Percentiles rank a stretch among this genome's conserved stretches.
These are phyloP conservation scores for Ananas comosus DNA, from an alignment of 176 grass and related monocot species.

Conservation along the genomic window DNA sequence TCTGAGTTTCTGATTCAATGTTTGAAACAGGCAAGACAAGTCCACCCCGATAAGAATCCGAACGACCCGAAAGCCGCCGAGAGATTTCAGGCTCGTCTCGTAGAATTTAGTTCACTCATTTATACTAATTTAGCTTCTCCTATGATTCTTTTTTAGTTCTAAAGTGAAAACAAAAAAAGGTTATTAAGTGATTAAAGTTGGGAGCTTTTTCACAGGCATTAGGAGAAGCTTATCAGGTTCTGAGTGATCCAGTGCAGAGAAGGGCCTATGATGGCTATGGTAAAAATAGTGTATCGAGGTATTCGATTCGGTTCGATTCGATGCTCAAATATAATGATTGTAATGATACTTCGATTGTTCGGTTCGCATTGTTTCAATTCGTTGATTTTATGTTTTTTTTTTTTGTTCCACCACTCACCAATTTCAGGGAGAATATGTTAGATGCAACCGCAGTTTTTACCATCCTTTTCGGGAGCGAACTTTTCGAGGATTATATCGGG, in stretches of 20 bases:
- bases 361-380: too few relatives aligned
- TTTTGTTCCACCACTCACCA: too few relatives aligned
- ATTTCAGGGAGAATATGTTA: constrained; percentile 79
- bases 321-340: too few relatives aligned
- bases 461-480: constrained; percentile 82
- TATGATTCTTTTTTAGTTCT: too few relatives aligned
- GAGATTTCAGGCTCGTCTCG: constrained; percentile 52
- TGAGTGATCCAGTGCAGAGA: constrained; percentile 86
- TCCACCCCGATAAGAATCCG: constrained; percentile 81
- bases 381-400: too few relatives aligned
- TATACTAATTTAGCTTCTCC: too few relatives aligned
- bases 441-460: constrained; percentile 82
- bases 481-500: constrained; percentile 95
- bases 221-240: constrained; percentile 94
- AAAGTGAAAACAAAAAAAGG: neutral
- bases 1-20: neutral
- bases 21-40: constrained; percentile 47
- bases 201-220: constrained; percentile 34
- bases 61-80: constrained; percentile 72
- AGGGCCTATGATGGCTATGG: constrained; percentile 84
- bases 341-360: too few relatives aligned
- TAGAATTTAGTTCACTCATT: neutral
- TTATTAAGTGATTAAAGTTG: constrained; percentile 16
- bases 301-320: neutral
- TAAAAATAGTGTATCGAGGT: constrained; percentile 76